These are phyloP conservation scores for Aspergillus neotritici DNA, from an alignment of 2,329 filamentous ascomycete genomes.

Conservation along the genomic window DNA sequence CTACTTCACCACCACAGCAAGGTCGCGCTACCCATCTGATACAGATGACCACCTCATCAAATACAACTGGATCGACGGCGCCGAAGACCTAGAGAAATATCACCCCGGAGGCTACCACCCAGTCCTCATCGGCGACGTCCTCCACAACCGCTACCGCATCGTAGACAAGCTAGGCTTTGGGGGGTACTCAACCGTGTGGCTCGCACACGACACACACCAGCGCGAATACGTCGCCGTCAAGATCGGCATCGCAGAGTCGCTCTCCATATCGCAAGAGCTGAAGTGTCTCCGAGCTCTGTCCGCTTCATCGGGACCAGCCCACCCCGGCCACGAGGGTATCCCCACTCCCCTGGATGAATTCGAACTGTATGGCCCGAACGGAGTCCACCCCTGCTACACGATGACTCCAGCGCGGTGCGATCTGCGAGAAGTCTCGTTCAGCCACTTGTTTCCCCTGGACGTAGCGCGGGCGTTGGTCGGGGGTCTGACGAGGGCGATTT, in stretches of 20 bases:
- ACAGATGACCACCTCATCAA: no score
- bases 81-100: conserved; percentile 25
- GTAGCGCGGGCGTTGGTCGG: conserved; percentile 8
- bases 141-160: conserved; percentile 29
- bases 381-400: conserved; percentile 22
- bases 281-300: conserved; percentile 7
- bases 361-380: conserved; percentile 20
- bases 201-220: conserved; percentile 29
- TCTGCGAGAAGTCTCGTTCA: conserved; percentile 22
- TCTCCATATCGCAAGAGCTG: conserved; percentile 7
- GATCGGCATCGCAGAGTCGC: conserved; percentile 14
- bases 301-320: no score
- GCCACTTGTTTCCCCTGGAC: conserved; percentile 17
- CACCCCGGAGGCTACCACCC: conserved; percentile 27
- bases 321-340: background rate
- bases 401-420: conserved; percentile 19
- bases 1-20: background rate
- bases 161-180: conserved; percentile 41
- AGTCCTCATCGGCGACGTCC: conserved; percentile 24
- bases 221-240: conserved; percentile 26
- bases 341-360: conserved; percentile 20
- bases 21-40: background rate
- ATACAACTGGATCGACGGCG: conserved; percentile 27
- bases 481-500: conserved; percentile 12
- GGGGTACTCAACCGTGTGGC: conserved; percentile 39